These are phyloP conservation scores for Pseudoneurospora amorphoporcata DNA, from an alignment of 495 filamentous ascomycete species.

Conservation along the genomic window DNA sequence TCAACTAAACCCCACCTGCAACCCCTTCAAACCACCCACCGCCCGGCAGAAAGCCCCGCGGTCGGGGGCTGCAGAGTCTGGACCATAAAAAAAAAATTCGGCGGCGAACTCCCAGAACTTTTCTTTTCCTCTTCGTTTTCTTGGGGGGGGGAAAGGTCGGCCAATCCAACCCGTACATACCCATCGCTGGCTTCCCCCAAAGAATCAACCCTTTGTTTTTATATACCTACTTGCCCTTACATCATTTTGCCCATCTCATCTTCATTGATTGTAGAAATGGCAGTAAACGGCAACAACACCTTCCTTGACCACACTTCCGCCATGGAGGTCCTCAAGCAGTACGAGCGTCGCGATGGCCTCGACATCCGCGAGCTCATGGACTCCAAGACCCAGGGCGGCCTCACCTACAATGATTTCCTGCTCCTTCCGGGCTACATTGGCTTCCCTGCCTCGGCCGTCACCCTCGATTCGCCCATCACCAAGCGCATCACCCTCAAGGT, in stretches of 20 bases:
- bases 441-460: slow-evolving; percentile 85
- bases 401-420: slow-evolving; percentile 67
- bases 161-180: slow-evolving; percentile 9
- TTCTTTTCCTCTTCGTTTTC: slow-evolving; percentile 15
- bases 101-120: slow-evolving; percentile 10
- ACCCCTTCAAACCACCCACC: slow-evolving; percentile 10
- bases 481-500: slow-evolving; percentile 91
- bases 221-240: not conserved
- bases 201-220: slow-evolving; percentile 2
- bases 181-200: slow-evolving; percentile 23
- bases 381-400: slow-evolving; percentile 74
- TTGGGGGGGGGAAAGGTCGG: slow-evolving; percentile 29
- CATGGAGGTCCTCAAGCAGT: slow-evolving; percentile 67
- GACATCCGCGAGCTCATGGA: slow-evolving; percentile 73
- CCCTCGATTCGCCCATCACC: slow-evolving; percentile 82
- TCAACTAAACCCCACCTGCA: not conserved
- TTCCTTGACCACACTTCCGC: slow-evolving; percentile 50
- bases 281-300: slow-evolving; percentile 47
- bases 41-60: slow-evolving; percentile 17
- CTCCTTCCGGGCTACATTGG: slow-evolving; percentile 50
- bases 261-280: slow-evolving; percentile 39
- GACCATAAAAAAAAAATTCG: slow-evolving; percentile 20
- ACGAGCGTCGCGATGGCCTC: slow-evolving; percentile 69
- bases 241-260: slow-evolving; percentile 1
- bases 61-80: not conserved